Conservation (phyloP, 1,284 basidiomycete species). For the Trametes versicolor region DNA sequence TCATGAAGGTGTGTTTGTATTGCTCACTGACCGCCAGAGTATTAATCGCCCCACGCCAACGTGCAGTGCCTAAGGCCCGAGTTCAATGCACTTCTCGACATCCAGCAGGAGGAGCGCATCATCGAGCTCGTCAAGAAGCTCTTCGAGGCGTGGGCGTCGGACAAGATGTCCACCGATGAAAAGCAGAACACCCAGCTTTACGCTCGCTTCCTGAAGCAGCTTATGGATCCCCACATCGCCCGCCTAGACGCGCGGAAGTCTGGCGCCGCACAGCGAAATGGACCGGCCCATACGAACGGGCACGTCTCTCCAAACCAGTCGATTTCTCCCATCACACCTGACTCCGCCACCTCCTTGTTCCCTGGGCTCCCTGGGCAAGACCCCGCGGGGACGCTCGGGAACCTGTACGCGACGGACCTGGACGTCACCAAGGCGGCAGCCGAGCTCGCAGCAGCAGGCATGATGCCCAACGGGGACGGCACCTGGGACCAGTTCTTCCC, state of each 20-base stretch:
- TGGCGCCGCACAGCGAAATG: slow-evolving; percentile 9
- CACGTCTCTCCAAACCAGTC: not conserved
- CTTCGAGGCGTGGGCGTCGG: slow-evolving; percentile 38
- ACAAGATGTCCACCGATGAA: slow-evolving; percentile 36
- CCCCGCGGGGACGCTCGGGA: slow-evolving; percentile 15
- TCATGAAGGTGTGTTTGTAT: slow-evolving; percentile 43
- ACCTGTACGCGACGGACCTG: slow-evolving; percentile 29
- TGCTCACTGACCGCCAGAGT: not conserved
- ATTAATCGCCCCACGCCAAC: not conserved
- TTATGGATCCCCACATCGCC: slow-evolving; percentile 37
- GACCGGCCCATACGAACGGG: not conserved
- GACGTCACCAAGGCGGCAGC: slow-evolving; percentile 31
- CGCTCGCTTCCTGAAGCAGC: slow-evolving; percentile 43
- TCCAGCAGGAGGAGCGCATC: slow-evolving; percentile 41
- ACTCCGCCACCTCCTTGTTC: slow-evolving; percentile 19
- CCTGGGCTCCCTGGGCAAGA: slow-evolving; percentile 4
- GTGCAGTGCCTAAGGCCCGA: slow-evolving; percentile 42
- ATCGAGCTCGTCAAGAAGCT: slow-evolving; percentile 39
- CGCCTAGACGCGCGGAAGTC: slow-evolving; percentile 27
- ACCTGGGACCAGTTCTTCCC: slow-evolving; percentile 29
- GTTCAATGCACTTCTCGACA: slow-evolving; percentile 39
- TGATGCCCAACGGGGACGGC: slow-evolving; percentile 17
- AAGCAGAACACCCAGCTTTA: slow-evolving; percentile 44
- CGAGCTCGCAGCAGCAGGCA: slow-evolving; percentile 25
- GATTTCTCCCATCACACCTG: slow-evolving; percentile 15